These are phyloP conservation scores for Quillaja saponaria DNA, from an alignment of 306 rosid genomes.

Conservation along the genomic window DNA sequence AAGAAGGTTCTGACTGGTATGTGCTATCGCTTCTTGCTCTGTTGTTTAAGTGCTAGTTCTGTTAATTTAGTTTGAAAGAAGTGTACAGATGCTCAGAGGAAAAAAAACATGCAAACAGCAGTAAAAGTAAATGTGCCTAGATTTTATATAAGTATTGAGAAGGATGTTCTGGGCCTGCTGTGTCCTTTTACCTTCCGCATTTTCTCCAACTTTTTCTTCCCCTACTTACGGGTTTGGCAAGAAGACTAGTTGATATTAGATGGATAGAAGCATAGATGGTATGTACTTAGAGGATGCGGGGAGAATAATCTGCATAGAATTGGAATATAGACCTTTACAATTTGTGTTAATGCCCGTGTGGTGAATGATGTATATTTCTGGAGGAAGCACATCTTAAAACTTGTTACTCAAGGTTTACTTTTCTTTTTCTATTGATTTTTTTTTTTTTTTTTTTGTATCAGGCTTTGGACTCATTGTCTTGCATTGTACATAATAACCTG, in stretches of 20 bases:
- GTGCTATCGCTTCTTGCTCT: slow-evolving; percentile 26
- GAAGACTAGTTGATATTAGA: slow-evolving; percentile 12
- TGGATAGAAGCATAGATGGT: neutral
- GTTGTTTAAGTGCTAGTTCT: slow-evolving; percentile 1
- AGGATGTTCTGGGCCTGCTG: slow-evolving; percentile 8
- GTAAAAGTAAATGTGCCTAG: slow-evolving; percentile 16
- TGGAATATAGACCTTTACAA: neutral
- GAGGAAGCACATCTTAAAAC: too few species aligned
- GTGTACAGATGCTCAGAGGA: slow-evolving; percentile 8
- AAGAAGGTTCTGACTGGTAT: slow-evolving; percentile 77
- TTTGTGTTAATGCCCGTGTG: too few species aligned
- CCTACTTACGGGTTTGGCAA: neutral
- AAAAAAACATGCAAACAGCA: too few species aligned
- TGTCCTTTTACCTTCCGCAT: neutral
- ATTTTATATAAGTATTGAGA: slow-evolving; percentile 19
- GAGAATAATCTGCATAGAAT: slow-evolving; percentile 2
- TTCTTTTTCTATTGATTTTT: neutral
- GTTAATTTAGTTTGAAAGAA: slow-evolving; percentile 22
- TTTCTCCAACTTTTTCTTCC: slow-evolving; percentile 1
- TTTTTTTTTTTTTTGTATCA: slow-evolving; percentile 39
- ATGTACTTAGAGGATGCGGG: neutral
- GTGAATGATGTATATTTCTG: too few species aligned
- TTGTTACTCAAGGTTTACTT: neutral
- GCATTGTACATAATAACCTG: slow-evolving; percentile 73
- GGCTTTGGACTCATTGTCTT: slow-evolving; percentile 97